These are phyloP conservation scores for Boletus vermiculosoides DNA, from an alignment of 768 basidiomycete species.

Conservation along the genomic window DNA sequence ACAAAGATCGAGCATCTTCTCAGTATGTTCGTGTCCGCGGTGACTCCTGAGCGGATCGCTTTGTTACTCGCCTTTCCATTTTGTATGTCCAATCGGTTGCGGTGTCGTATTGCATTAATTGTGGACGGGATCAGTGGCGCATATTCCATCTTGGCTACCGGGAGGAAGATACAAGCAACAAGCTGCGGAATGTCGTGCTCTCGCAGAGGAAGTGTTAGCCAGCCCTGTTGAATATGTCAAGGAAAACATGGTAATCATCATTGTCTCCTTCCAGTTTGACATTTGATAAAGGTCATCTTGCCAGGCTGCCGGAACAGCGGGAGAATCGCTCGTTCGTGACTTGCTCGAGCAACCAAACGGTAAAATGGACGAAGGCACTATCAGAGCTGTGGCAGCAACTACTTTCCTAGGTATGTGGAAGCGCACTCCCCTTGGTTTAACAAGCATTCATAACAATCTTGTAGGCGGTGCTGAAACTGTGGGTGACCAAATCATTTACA, in stretches of 20 bases:
- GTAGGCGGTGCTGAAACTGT: constrained; percentile 31
- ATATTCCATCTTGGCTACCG: constrained; percentile 36
- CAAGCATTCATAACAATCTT: background rate
- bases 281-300: background rate
- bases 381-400: constrained; percentile 26
- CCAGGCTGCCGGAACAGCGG: constrained; percentile 22
- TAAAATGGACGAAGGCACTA: constrained; percentile 3
- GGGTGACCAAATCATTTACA: background rate
- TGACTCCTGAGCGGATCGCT: constrained; percentile 25
- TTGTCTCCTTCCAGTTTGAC: background rate
- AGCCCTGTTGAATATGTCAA: constrained; percentile 23
- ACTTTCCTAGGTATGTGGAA: constrained; percentile 22
- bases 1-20: constrained; percentile 13
- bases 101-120: background rate
- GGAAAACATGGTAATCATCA: constrained; percentile 20
- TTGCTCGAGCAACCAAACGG: constrained; percentile 8
- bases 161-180: constrained; percentile 28
- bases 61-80: constrained; percentile 26
- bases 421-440: background rate
- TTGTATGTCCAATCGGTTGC: constrained; percentile 13
- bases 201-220: constrained; percentile 24
- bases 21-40: background rate
- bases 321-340: constrained; percentile 21
- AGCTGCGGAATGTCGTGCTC: constrained; percentile 17
- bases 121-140: constrained; percentile 10